These are phyloP conservation scores for Neofusicoccum laricinum DNA, from an alignment of 2,329 filamentous ascomycete genomes.

Conservation along the genomic window DNA sequence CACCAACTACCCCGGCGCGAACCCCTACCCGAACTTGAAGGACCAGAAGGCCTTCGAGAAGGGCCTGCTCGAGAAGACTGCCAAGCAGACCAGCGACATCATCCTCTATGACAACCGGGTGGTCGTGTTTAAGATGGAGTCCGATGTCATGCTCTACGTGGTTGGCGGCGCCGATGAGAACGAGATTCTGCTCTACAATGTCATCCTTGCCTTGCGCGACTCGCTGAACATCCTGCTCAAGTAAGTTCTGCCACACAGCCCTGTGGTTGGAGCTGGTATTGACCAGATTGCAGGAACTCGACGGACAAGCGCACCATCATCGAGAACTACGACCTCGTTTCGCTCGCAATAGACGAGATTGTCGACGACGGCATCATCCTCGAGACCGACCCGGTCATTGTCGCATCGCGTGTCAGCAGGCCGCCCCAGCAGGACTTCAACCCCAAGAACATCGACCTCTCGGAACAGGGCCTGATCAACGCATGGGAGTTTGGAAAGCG, in stretches of 20 bases:
- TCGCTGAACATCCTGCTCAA: slow-evolving; percentile 88
- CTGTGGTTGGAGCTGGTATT: neutral
- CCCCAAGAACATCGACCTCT: slow-evolving; percentile 90
- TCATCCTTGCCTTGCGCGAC: slow-evolving; percentile 86
- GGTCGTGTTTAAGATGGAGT: slow-evolving; percentile 96
- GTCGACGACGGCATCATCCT: slow-evolving; percentile 77
- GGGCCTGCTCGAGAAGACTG: slow-evolving; percentile 87
- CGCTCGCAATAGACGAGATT: slow-evolving; percentile 84
- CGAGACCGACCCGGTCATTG: slow-evolving; percentile 93
- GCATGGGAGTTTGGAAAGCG: slow-evolving; percentile 75
- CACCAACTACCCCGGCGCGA: slow-evolving; percentile 60
- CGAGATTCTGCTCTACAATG: slow-evolving; percentile 93
- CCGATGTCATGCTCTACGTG: slow-evolving; percentile 94
- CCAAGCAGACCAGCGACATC: slow-evolving; percentile 92
- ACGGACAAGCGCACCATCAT: slow-evolving; percentile 97
- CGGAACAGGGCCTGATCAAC: slow-evolving; percentile 93
- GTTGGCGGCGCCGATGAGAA: slow-evolving; percentile 92
- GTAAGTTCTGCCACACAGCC: slow-evolving; percentile 49
- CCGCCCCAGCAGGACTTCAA: slow-evolving; percentile 85
- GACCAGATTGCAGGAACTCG: slow-evolving; percentile 64
- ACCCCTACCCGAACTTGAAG: slow-evolving; percentile 84
- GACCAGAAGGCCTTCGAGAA: slow-evolving; percentile 97
- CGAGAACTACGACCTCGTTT: slow-evolving; percentile 97
- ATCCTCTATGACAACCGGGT: slow-evolving; percentile 97
- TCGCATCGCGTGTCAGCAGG: slow-evolving; percentile 87